Conservation (phyloP, 805 yeast species). For the Candida adriatica region DNA sequence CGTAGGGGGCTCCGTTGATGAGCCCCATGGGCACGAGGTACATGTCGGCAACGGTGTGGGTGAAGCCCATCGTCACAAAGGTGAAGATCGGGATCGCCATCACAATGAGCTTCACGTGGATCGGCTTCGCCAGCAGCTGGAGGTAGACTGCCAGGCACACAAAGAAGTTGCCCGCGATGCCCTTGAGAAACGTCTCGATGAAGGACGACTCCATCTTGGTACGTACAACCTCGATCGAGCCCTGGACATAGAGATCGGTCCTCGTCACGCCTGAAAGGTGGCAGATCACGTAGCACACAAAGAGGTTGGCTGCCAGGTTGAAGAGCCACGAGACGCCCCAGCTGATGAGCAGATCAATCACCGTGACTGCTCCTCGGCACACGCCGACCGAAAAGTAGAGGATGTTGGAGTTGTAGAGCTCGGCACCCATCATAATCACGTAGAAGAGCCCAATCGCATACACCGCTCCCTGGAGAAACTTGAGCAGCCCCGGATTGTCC, state of each 20-base stretch:
- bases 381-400: slow-evolving; percentile 65
- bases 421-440: slow-evolving; percentile 71
- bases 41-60: slow-evolving; percentile 84
- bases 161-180: slow-evolving; percentile 69
- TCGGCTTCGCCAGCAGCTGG: slow-evolving; percentile 72
- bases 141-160: slow-evolving; percentile 71
- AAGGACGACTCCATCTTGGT: slow-evolving; percentile 41
- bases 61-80: slow-evolving; percentile 71
- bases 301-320: slow-evolving; percentile 57
- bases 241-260: slow-evolving; percentile 35
- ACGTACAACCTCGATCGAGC: slow-evolving; percentile 40
- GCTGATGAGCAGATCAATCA: slow-evolving; percentile 54
- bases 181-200: slow-evolving; percentile 59
- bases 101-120: slow-evolving; percentile 64
- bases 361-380: slow-evolving; percentile 60
- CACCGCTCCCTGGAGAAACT: slow-evolving; percentile 50
- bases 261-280: slow-evolving; percentile 45
- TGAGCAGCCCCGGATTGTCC: slow-evolving; percentile 45
- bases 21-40: slow-evolving; percentile 57
- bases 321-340: slow-evolving; percentile 65
- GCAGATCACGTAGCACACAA: slow-evolving; percentile 60
- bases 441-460: slow-evolving; percentile 71
- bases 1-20: slow-evolving; percentile 56
- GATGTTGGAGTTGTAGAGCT: slow-evolving; percentile 68
- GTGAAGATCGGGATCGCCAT: slow-evolving; percentile 66